Conservation (phyloP, 495 filamentous ascomycete genomes). For the Penicillium fimorum region DNA sequence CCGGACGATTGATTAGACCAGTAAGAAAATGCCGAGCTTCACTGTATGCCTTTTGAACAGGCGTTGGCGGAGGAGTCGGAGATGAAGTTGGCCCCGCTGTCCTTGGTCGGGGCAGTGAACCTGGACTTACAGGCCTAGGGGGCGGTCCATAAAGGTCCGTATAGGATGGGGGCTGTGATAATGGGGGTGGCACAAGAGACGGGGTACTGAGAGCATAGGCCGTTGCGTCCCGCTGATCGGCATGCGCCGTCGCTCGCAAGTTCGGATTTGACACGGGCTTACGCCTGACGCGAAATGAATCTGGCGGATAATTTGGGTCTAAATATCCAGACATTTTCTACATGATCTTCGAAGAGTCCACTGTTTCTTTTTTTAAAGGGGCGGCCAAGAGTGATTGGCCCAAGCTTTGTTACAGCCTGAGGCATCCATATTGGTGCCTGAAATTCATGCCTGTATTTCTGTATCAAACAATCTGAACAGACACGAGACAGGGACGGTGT, state of each 20-base stretch:
- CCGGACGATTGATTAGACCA: constrained; percentile 60
- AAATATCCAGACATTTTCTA: constrained; percentile 21
- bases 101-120: constrained; percentile 12
- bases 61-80: constrained; percentile 12
- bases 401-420: no score
- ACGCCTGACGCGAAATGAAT: constrained; percentile 20
- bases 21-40: constrained; percentile 63
- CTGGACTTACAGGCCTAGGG: constrained; percentile 1
- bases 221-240: constrained; percentile 11
- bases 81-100: constrained; percentile 18
- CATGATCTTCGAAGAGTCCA: background rate
- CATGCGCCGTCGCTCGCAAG: constrained; percentile 20
- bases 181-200: constrained; percentile 11
- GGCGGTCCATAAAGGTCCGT: constrained; percentile 21
- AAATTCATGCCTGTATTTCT: no score
- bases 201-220: constrained; percentile 15
- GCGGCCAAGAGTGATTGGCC: no score
- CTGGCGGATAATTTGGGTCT: constrained; percentile 16
- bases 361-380: no score
- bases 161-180: constrained; percentile 25
- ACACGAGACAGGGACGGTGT: background rate
- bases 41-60: constrained; percentile 45
- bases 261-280: constrained; percentile 33
- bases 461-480: no score
- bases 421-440: no score